These are phyloP conservation scores for Drosera capensis DNA, from an alignment of 148 eudicot species.

Conservation along the genomic window DNA sequence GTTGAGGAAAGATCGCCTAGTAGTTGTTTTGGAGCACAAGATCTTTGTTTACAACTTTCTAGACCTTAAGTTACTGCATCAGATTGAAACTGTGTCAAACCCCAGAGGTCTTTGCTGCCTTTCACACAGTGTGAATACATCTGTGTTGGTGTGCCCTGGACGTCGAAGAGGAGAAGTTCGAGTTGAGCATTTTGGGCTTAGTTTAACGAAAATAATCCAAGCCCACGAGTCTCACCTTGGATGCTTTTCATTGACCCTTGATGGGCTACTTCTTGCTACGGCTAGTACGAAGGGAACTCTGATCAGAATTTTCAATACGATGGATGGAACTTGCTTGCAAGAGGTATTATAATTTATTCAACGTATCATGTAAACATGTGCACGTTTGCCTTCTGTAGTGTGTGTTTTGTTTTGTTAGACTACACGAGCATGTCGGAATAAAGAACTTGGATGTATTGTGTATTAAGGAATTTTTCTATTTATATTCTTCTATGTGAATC, in stretches of 20 bases:
- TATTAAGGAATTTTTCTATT: too few relatives aligned
- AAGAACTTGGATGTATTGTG: too few relatives aligned
- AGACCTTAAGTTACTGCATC: slow-evolving; percentile 86
- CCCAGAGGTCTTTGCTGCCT: slow-evolving; percentile 92
- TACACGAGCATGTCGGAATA: neutral
- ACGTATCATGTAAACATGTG: neutral
- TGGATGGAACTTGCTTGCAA: slow-evolving; percentile 93
- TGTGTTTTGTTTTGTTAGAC: neutral
- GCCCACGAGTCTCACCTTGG: slow-evolving; percentile 89
- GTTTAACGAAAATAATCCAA: slow-evolving; percentile 55
- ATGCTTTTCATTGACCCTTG: slow-evolving; percentile 76
- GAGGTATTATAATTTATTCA: slow-evolving; percentile 45
- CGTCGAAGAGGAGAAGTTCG: slow-evolving; percentile 77
- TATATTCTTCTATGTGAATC: too few relatives aligned
- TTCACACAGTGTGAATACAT: slow-evolving; percentile 66
- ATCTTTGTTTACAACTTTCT: slow-evolving; percentile 71
- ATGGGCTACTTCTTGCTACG: slow-evolving; percentile 94
- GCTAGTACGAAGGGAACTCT: slow-evolving; percentile 89
- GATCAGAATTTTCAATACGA: slow-evolving; percentile 73
- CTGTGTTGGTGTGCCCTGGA: slow-evolving; percentile 88
- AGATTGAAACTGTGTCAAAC: slow-evolving; percentile 74
- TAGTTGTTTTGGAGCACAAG: slow-evolving; percentile 91
- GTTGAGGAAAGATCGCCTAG: slow-evolving; percentile 74
- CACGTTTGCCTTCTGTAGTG: neutral
- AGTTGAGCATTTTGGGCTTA: slow-evolving; percentile 89